A percentile compares a stretch with the other conserved stretches of the same genome.
phyloP scores from a whole-genome alignment of 129 eudicot species.

The Gnaphalium uliginosum region DNA sequence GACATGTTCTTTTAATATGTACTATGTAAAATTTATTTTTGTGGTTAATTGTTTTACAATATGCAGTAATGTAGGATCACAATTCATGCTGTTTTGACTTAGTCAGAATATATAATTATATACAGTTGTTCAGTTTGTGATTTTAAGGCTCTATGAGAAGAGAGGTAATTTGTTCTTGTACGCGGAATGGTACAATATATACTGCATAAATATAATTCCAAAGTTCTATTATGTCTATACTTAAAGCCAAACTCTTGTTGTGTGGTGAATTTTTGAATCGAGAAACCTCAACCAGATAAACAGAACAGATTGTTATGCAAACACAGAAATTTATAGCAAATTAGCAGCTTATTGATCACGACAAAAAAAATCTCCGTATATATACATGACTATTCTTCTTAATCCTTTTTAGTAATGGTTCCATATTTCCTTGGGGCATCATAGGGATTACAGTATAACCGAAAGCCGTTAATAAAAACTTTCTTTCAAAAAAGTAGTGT shows the following conservation, averaged over 20 bases:
- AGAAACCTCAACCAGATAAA: background rate
- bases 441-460: too few species aligned
- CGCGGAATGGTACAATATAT: too few species aligned
- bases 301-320: background rate
- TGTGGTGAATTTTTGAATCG: too few species aligned
- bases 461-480: too few species aligned
- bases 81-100: background rate
- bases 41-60: background rate
- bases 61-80: constrained; percentile 5
- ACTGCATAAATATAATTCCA: too few species aligned
- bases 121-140: constrained; percentile 8
- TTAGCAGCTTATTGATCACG: background rate
- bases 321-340: background rate
- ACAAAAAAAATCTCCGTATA: too few species aligned
- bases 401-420: too few species aligned
- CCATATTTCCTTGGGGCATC: too few species aligned
- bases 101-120: constrained; percentile 5
- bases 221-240: too few species aligned
- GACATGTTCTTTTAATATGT: background rate
- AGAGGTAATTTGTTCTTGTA: constrained; percentile 9
- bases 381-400: too few species aligned
- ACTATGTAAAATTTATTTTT: background rate
- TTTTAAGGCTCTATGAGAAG: constrained; percentile 8
- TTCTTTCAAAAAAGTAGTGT: too few species aligned
- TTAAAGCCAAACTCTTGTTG: background rate